A percentile compares a stretch with the other conserved stretches of the same genome.
Conservation (phyloP, 768 basidiomycete genomes). For the Pilatotrama ljubarskyi region DNA sequence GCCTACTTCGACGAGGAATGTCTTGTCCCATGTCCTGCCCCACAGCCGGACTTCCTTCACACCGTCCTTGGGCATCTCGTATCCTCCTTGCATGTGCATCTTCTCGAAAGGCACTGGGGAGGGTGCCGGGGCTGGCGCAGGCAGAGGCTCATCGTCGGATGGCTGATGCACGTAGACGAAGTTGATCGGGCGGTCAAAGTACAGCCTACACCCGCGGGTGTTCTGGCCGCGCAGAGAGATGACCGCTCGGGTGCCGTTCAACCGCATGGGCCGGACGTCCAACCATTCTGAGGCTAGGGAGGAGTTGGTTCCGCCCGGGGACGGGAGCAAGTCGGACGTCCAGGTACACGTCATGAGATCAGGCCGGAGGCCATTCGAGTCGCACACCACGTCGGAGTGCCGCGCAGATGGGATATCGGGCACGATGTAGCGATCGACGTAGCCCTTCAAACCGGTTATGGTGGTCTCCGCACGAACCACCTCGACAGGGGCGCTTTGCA, state of each 20-base stretch:
- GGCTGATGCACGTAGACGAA: conserved; percentile 44
- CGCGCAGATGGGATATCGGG: conserved; percentile 53
- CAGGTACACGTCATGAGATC: conserved; percentile 53
- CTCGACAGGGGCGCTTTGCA: background rate
- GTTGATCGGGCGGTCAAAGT: conserved; percentile 52
- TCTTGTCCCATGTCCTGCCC: conserved; percentile 59
- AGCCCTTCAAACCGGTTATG: conserved; percentile 46
- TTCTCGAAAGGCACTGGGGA: background rate
- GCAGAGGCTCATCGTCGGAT: conserved; percentile 28
- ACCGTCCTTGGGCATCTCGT: conserved; percentile 39
- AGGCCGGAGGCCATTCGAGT: conserved; percentile 23
- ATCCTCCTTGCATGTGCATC: conserved; percentile 41
- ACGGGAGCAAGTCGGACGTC: conserved; percentile 42
- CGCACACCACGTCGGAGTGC: conserved; percentile 34
- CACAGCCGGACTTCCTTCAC: conserved; percentile 50
- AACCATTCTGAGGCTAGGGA: conserved; percentile 41
- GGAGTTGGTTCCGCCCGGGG: conserved; percentile 33
- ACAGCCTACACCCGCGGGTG: conserved; percentile 62
- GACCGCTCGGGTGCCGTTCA: conserved; percentile 44
- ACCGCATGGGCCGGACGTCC: conserved; percentile 40
- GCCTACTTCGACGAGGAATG: conserved; percentile 53
- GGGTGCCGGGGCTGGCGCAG: background rate
- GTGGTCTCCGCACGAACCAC: conserved; percentile 41
- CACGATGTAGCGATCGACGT: conserved; percentile 45
- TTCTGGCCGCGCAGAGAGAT: conserved; percentile 56